Evolutionary conservation across 2,329 filamentous ascomycete genomes (phyloP).

Genomic region (Fusarium sp.): DNA sequence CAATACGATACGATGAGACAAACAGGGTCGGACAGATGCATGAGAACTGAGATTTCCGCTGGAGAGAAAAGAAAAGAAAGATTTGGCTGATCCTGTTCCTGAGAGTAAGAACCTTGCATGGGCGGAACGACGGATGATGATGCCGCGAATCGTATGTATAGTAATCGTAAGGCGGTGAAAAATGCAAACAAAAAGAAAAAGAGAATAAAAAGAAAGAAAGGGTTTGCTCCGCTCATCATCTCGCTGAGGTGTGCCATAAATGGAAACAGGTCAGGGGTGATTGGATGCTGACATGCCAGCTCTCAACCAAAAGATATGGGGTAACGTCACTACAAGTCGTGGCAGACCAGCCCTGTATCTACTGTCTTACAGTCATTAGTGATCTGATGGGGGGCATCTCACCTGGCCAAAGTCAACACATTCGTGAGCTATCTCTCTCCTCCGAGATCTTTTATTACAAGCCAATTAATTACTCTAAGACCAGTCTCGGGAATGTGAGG

Average conservation of each 20-base stretch:
- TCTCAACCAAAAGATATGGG: slow-evolving; percentile 27
- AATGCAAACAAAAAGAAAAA: background rate
- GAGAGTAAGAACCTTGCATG: background rate
- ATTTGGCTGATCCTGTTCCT: background rate
- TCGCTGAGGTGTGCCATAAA: slow-evolving; percentile 26
- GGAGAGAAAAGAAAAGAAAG: background rate
- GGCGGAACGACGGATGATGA: background rate
- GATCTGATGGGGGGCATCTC: background rate
- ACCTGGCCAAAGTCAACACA: background rate
- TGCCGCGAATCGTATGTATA: background rate
- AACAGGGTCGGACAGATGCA: slow-evolving; percentile 1
- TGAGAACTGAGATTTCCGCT: slow-evolving; percentile 4
- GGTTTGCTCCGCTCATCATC: slow-evolving; percentile 22
- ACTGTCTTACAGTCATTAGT: background rate
- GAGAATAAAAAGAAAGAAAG: background rate
- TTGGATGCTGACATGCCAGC: slow-evolving; percentile 27
- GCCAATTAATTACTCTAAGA: background rate
- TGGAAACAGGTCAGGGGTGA: slow-evolving; percentile 28
- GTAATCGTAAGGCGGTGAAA: slow-evolving; percentile 26
- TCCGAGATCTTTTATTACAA: background rate
- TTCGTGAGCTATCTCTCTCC: background rate
- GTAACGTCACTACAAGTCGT: slow-evolving; percentile 35
- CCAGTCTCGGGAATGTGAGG: slow-evolving; percentile 31
- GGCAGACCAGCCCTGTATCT: slow-evolving; percentile 6
- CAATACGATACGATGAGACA: slow-evolving; percentile 18